Base-by-base conservation (phyloP, 108 stramenopile genomes). In the Cylindrotheca closterium region DNA sequence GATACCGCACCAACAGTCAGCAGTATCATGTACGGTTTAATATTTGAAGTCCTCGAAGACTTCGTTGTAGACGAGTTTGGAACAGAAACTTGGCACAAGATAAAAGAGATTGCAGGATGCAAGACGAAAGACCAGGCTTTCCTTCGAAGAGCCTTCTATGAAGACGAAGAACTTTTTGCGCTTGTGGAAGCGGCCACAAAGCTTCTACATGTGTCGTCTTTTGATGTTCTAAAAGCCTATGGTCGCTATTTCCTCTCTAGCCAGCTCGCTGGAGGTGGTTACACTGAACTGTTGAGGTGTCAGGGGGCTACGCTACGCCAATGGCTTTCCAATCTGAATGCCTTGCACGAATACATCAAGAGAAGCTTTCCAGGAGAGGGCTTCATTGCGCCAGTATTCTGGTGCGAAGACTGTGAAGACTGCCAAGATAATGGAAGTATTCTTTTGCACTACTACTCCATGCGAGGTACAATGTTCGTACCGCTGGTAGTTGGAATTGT, bases 121-220 rank as follows among this genome's bases (percentile, higher is more conserved):
- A n/a, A n/a, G n/a, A n/a, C n/a, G n/a, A 51, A 70, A 57, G 77
- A 78, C 47, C 53, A 66, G 7, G 71, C 67, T 4, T 78, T 78
- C 55, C 45, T 61, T 23, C 56, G 57, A n/a, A 60, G 67, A 34
- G 67, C 60, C 0, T 34, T 55, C 22, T 78, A 78, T 62, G 66
- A 71, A 24, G 77, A 78, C 33, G n/a, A 33, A 15, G 53, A 58
- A 49, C 61, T 67, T 12, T 58, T 78, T 27, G 60, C 69, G 1
- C 57, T 78, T 8, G 77, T 78, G 22, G 66, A 70, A 30, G 77
- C 77, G 4, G 70, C 66, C 68, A 30, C 37, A 73, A 34, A 29
- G 48, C 2, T 70, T 46, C 30, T 67, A 71, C 47, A 67, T 27
- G 48, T 79, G 2, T 33, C 69, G 0, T 73, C 67, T 17, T 32